Base-by-base conservation (phyloP, 2,329 filamentous ascomycete species). In the Sphaerulina musiva region DNA sequence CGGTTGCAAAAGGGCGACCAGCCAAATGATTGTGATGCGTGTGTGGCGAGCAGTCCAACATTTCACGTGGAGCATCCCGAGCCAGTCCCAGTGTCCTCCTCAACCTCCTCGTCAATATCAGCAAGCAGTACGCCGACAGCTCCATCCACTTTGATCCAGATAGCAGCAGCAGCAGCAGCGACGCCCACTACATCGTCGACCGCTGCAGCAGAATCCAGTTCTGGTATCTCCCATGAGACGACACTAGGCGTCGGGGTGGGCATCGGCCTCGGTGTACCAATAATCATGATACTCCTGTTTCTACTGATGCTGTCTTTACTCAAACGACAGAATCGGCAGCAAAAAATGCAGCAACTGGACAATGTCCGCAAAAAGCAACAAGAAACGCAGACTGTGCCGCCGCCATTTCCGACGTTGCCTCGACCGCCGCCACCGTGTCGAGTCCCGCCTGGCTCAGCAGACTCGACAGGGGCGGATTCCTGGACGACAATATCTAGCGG, bases 1-100 rank as follows among this genome's bases (percentile, higher is more conserved):
- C 48, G 54, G 42, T 40, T 56, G 17, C 54, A 56, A 40, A 56
- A 56, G 41, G 42, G 44, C 39, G 45, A 56, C 41, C 34, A 38
- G 36, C 54, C 54, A 6, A 56, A 49, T 32, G 45, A 45, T n/a
- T 56, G 54, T 45, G 54, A 48, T 20, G 42, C 32, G 7, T 56
- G 54, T 40, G 26, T 50, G 5, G 39, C 54, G 7, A 49, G 50
- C 42, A 56, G 48, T n/a, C 31, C 45, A 26, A 48, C 39, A 4
- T 56, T 56, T 8, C 39, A 9, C 11, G 32, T 50, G 11, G 39
- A 50, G 29, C 23, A 26, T 29, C n/a, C 39, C 2, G 40, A 20
- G 23, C 2, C 29, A n/a, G 6, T 14, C 31, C 29, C 23, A 6
- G 38, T 47, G n/a, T 26, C 45, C 41, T 32, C 23, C 2, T 46